Evolutionary conservation across 148 eudicot genomes (phyloP), one percentile per base, ranked within the genome.

Genomic region (Heliamphora exappendiculata): DNA sequence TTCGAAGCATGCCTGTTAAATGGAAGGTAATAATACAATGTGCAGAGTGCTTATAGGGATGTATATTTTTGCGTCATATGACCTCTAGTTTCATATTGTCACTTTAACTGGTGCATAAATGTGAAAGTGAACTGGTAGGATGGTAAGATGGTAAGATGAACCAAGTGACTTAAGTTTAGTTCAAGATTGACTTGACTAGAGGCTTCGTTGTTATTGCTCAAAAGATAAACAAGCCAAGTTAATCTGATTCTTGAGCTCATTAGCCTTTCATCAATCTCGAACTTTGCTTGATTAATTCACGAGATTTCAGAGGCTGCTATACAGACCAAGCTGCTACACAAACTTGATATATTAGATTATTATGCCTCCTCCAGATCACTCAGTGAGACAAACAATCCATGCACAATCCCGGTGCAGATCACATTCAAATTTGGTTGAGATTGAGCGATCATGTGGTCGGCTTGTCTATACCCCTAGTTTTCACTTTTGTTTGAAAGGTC

Each of bases 201-300:
- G 34, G 34, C 34, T 26, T 68, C 33, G 14, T 24, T 44, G 39
- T 24, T 34, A 68, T 45, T 28, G 36, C 36, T 4, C 7, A 45
- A 26, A 45, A 26, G 60, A 51, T 49, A 36, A 51, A 10, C 45
- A 72, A 72, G 41, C 75, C 26, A n/a, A 72, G 63, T 28, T 62
- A 53, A 53, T 72, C 14, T 33, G n/a, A 17, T 33, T 72, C n/a
- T 53, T 19, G 47, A 53, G 29, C 29, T 72, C 19, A 0, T 33
- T 72, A 11, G 22, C 11, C 13, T 34, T 31, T 34, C 11, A 3
- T 55, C 24, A 37, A n/a, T 36, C 8, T 51, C 60, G 10, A 55
- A 34, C 62, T 31, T 51, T 34, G 29, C 75, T 70, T 50, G 14
- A 72, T 51, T 50, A 34, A 29, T 8, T 72, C 75, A 72, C 51